Conservation (phyloP, 805 yeast species). For the Hanseniaspora lachancei region DNA sequence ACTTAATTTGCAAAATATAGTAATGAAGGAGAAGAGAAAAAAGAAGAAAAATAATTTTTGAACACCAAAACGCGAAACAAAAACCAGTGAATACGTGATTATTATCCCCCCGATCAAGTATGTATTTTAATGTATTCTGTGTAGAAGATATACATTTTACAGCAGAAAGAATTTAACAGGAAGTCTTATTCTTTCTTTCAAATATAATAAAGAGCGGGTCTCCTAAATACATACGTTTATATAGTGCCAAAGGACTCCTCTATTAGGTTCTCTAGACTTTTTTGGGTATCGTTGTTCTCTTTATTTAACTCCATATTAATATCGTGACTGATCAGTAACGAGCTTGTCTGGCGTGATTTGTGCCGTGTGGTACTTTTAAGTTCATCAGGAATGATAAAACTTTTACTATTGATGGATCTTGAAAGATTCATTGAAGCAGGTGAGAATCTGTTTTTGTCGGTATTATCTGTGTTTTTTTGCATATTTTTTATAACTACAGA, state of each 20-base stretch:
- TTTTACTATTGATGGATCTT: not conserved
- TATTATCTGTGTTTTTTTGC: not conserved
- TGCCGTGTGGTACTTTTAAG: not conserved
- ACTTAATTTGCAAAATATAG: no score
- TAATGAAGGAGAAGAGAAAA: not conserved
- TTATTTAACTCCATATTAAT: not conserved
- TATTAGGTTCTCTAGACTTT: not conserved
- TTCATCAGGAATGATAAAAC: not conserved
- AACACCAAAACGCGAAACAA: not conserved
- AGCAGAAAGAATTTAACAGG: not conserved
- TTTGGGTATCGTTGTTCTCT: not conserved
- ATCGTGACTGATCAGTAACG: not conserved
- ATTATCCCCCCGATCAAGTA: no score
- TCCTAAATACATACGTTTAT: not conserved
- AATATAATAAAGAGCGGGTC: no score
- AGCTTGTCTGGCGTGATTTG: not conserved
- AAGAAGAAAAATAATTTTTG: not conserved
- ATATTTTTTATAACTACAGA: not conserved
- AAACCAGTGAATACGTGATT: not conserved
- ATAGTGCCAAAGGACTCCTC: not conserved
- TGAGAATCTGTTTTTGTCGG: not conserved
- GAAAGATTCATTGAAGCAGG: not conserved
- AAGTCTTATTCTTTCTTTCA: not conserved
- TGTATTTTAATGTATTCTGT: no score
- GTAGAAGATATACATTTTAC: no score